These are phyloP conservation scores for Wickerhamiella cacticola DNA, from an alignment of 805 yeast species.

Conservation along the genomic window DNA sequence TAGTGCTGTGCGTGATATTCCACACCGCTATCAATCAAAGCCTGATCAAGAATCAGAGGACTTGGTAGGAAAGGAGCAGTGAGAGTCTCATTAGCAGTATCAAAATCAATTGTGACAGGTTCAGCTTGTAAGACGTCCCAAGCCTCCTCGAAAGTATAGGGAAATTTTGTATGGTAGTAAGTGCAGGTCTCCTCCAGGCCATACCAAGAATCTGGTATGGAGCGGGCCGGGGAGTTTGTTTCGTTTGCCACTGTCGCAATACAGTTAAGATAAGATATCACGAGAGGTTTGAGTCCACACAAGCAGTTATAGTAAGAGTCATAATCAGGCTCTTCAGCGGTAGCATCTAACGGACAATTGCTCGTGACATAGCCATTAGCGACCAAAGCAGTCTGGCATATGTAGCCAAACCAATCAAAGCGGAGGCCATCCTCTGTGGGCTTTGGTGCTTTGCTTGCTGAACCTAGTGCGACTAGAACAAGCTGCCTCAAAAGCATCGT, in stretches of 20 bases:
- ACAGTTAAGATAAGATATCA: not conserved
- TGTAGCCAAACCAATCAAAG: conserved; percentile 2
- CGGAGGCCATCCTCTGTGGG: conserved; percentile 1
- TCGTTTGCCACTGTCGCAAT: not conserved
- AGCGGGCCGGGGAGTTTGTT: not conserved
- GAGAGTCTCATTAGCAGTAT: conserved; percentile 4
- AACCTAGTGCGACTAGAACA: not conserved
- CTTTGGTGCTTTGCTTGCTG: not conserved
- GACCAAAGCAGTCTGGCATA: not conserved
- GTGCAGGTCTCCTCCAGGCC: not conserved
- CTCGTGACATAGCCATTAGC: not conserved
- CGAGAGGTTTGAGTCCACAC: not conserved
- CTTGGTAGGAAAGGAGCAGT: conserved; percentile 9
- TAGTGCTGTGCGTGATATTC: conserved; percentile 2
- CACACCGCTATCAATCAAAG: not conserved
- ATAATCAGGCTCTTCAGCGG: conserved; percentile 2
- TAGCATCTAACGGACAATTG: not conserved
- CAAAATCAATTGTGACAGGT: conserved; percentile 6
- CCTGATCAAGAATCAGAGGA: not conserved
- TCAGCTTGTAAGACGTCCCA: not conserved
- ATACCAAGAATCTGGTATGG: conserved; percentile 7
- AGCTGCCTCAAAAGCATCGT: not conserved
- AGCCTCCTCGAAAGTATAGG: not conserved
- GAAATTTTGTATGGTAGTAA: not conserved
- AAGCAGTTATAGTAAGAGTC: not conserved